Conservation (phyloP, 768 basidiomycete species). For the Amanita rimosa region DNA sequence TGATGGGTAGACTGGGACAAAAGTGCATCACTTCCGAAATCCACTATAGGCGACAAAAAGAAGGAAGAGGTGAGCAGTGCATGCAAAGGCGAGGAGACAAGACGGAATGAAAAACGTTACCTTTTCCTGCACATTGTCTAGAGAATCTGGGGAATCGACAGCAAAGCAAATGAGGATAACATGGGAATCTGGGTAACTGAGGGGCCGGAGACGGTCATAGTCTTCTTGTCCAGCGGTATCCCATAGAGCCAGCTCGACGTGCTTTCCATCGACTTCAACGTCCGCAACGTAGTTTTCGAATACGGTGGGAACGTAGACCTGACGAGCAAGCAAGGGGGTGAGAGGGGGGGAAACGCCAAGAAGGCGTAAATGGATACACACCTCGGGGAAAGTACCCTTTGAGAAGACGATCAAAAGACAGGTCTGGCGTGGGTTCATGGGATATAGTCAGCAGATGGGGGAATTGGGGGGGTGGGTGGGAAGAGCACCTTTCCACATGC, state of each 20-base stretch:
- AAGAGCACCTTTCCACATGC: constrained; percentile 79
- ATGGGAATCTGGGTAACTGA: constrained; percentile 99
- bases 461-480: constrained; percentile 8
- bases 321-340: background rate
- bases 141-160: constrained; percentile 93
- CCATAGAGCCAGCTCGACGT: constrained; percentile 97
- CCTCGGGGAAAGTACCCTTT: constrained; percentile 95
- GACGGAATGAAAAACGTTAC: constrained; percentile 33
- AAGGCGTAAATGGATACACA: constrained; percentile 20
- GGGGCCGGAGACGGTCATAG: constrained; percentile 95
- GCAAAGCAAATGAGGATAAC: constrained; percentile 99
- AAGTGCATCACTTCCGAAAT: constrained; percentile 98
- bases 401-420: constrained; percentile 94
- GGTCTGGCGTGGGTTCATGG: constrained; percentile 36
- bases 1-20: constrained; percentile 87
- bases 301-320: constrained; percentile 99
- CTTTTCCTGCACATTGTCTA: constrained; percentile 99
- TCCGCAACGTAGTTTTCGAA: constrained; percentile 99
- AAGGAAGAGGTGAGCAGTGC: constrained; percentile 4
- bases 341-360: background rate
- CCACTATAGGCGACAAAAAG: constrained; percentile 48
- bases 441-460: background rate
- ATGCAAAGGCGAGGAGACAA: too few species aligned
- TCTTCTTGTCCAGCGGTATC: constrained; percentile 99
- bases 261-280: constrained; percentile 96